Percentiles rank a stretch among this genome's conserved stretches.
These are phyloP conservation scores for Musa schizocarpa DNA, from an alignment of 176 grass and related monocot species.

Conservation along the genomic window DNA sequence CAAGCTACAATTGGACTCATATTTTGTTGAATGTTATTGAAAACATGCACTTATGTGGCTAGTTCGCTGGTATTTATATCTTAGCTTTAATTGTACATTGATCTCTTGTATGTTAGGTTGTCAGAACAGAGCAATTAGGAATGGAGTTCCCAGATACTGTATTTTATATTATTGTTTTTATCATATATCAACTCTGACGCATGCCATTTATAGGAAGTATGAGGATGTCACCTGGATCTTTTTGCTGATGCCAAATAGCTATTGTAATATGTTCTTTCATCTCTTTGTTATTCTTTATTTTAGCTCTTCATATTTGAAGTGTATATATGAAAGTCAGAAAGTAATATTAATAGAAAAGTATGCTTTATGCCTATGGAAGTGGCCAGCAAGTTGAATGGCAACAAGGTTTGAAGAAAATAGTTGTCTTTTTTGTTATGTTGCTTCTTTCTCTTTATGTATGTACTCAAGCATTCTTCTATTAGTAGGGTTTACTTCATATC, in stretches of 20 bases:
- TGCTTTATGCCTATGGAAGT: too few relatives aligned
- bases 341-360: too few relatives aligned
- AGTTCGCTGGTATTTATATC: not conserved
- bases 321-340: not conserved
- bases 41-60: not conserved
- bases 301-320: not conserved
- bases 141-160: not conserved
- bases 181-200: not conserved
- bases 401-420: not conserved
- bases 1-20: not conserved
- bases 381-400: not conserved
- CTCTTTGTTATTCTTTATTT: not conserved
- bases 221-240: not conserved
- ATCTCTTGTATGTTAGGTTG: not conserved
- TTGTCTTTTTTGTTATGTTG: too few relatives aligned
- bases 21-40: not conserved
- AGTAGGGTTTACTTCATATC: too few relatives aligned
- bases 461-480: too few relatives aligned
- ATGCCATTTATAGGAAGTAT: too few relatives aligned
- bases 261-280: not conserved
- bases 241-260: not conserved
- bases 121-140: not conserved
- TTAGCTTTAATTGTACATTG: not conserved
- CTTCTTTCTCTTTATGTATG: too few relatives aligned
- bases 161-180: not conserved